Evolutionary conservation across 2,329 filamentous ascomycete species (phyloP).

Genomic region (Penicillium nordicum): DNA sequence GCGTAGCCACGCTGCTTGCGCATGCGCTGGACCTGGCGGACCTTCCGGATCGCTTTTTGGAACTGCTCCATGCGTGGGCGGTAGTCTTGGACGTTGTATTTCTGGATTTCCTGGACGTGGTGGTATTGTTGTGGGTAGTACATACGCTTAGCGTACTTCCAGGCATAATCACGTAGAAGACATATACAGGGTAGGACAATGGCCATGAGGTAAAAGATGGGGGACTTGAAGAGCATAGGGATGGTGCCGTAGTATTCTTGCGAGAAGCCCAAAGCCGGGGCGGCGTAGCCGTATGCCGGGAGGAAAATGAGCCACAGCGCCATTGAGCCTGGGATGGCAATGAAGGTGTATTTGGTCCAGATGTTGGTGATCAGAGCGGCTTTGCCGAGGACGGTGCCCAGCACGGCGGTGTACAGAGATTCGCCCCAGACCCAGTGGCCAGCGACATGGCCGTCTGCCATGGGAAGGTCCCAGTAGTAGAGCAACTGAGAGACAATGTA

Average conservation of each 20-base stretch:
- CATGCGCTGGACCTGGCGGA: slow-evolving; percentile 97
- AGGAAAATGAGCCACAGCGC: slow-evolving; percentile 87
- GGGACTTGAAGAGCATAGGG: slow-evolving; percentile 72
- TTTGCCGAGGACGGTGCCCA: slow-evolving; percentile 90
- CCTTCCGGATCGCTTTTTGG: slow-evolving; percentile 98
- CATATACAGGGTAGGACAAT: slow-evolving; percentile 75
- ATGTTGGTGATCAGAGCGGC: slow-evolving; percentile 92
- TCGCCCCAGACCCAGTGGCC: slow-evolving; percentile 99
- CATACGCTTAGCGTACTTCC: slow-evolving; percentile 98
- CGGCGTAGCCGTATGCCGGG: slow-evolving; percentile 79
- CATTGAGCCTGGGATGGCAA: slow-evolving; percentile 93
- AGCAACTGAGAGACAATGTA: slow-evolving; percentile 81
- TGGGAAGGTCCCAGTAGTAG: slow-evolving; percentile 75
- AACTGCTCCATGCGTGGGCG: slow-evolving; percentile 98
- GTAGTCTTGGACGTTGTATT: slow-evolving; percentile 99
- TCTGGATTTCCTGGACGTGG: slow-evolving; percentile 98
- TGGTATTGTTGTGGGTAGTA: slow-evolving; percentile 95
- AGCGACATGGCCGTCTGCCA: slow-evolving; percentile 73
- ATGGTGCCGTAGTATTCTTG: slow-evolving; percentile 82
- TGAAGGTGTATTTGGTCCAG: slow-evolving; percentile 97
- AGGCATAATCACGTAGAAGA: slow-evolving; percentile 81
- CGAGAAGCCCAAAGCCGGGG: slow-evolving; percentile 76
- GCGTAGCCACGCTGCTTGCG: slow-evolving; percentile 98
- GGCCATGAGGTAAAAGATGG: slow-evolving; percentile 89
- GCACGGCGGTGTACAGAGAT: slow-evolving; percentile 87